Evolutionary conservation across 148 eudicot genomes (phyloP), one percentile per base, ranked within the genome.

Genomic region (Rhododendron griersonianum): DNA sequence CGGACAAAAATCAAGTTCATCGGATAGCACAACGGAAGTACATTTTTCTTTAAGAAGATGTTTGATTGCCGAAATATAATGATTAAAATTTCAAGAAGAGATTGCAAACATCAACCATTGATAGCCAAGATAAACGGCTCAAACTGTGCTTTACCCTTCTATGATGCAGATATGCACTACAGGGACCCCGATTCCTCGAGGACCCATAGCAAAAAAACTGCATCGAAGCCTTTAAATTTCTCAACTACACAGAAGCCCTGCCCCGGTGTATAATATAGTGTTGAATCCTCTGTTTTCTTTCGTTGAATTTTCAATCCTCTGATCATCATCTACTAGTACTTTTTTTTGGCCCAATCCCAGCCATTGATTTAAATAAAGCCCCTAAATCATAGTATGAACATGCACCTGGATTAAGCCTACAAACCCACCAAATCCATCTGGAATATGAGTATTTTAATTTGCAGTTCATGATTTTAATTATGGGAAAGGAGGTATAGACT

Each of bases 381-480:
- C 75, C 28, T 53, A 71, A 39, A 61, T 23, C 81, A 76, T 44
- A 41, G 45, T 41, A 3, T 25, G 78, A 82, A 65, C 55, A 47
- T 63, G 76, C 21, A 50, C 16, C 19, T 61, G 65, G 21, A 44
- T 39, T 37, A 83, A 76, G 61, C 83, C 83, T 86, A 41, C 57
- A 59, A 41, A 63, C 15, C 19, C 61, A 85, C 85, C 83, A 83
- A 81, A 30, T 1, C 67, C 82, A 59, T 78, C 57, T 75, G 81
- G 55, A 35, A 84, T 16, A 45, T n/a, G 18, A 84, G 13, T 47
- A 44, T 63, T 51, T 73, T 50, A 83, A 50, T 74, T 35, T 53
- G 67, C 37, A 45, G 75, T 83, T 82, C 79, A 78, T 81, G 55
- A 41, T 33, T 86, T n/a, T 81, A 84, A 81, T 71, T 18, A 23